A percentile compares a stretch with the other conserved stretches of the same genome.
phyloP scores from a whole-genome alignment of 441 rosid species.

The Erodium moschatum region DNA sequence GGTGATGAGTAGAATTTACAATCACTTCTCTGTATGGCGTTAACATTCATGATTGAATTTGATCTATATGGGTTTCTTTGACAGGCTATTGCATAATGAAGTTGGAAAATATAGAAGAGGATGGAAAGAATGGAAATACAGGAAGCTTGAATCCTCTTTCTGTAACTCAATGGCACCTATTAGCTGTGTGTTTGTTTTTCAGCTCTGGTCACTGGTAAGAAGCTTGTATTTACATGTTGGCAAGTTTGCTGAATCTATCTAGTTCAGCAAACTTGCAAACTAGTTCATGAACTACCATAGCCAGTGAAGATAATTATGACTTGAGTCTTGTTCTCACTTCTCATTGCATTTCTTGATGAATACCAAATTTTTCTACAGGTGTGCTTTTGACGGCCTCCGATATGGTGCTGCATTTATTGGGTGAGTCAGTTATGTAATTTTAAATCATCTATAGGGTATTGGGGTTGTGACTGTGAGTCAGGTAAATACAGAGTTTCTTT shows the following conservation, averaged over 20 bases:
- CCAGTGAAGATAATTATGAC: constrained; percentile 4
- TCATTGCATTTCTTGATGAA: constrained; percentile 9
- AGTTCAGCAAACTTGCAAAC: background rate
- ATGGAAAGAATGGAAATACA: constrained; percentile 18
- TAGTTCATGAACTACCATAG: background rate
- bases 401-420: constrained; percentile 95
- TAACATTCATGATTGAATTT: background rate
- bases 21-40: background rate
- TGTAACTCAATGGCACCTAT: constrained; percentile 72
- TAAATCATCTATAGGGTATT: constrained; percentile 5
- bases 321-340: constrained; percentile 5
- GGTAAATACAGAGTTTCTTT: background rate
- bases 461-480: background rate
- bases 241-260: background rate
- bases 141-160: constrained; percentile 45
- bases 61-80: constrained; percentile 14
- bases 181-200: constrained; percentile 68
- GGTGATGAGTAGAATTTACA: background rate
- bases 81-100: constrained; percentile 77
- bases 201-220: constrained; percentile 89
- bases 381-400: constrained; percentile 97
- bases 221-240: constrained; percentile 12
- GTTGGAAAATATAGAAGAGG: constrained; percentile 45
- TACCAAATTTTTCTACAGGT: constrained; percentile 39
- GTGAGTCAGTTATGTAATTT: constrained; percentile 36